Base-by-base conservation (phyloP, 148 eudicot species). In the Chenopodium quinoa region DNA sequence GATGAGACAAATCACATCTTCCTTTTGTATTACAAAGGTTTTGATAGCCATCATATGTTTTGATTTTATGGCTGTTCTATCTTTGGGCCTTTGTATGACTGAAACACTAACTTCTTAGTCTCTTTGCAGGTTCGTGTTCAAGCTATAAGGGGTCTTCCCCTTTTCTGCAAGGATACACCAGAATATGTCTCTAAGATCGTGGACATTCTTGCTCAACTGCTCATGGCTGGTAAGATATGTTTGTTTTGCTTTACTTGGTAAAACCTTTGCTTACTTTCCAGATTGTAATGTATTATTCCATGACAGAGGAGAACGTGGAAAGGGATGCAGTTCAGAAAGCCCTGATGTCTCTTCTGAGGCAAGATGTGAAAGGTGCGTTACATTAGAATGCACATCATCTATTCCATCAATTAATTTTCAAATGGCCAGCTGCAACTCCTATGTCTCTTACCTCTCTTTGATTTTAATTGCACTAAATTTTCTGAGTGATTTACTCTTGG, bases 241-340 rank as follows among this genome's bases (percentile, higher is more conserved):
- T 67, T 2, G 58, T 9, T 25, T 58, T 64, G 19, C 20, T 75
- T 9, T 40, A 52, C 79, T 63, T 22, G 13, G 25, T 32, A 56
- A 46, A 46, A 22, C 40, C 79, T 81, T 75, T 50, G 56, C 73
- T 69, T 32, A 25, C 69, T 78, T 75, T 47, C 48, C 47, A 81
- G 13, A 78, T 47, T 44, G 73, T 71, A 54, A 73, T 48, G 17
- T 60, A 31, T 44, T 17, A 20, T 81, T 78, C 20, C 46, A n/a
- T 69, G 78, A 29, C 85, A 95, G 99, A 93, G 77, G 97, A 95
- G 82, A 95, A 95, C 81, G 97, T 95, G 79, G 99, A 93, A 88
- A 93, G 97, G 84, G 99, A 95, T 85, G 99, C 99, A 37, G 97
- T 95, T 77, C 91, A 93, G 69, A 95, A 95, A 87, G 99, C 99